Conservation (phyloP, 2,329 filamentous ascomycete genomes). For the Calonectria naviculata region DNA sequence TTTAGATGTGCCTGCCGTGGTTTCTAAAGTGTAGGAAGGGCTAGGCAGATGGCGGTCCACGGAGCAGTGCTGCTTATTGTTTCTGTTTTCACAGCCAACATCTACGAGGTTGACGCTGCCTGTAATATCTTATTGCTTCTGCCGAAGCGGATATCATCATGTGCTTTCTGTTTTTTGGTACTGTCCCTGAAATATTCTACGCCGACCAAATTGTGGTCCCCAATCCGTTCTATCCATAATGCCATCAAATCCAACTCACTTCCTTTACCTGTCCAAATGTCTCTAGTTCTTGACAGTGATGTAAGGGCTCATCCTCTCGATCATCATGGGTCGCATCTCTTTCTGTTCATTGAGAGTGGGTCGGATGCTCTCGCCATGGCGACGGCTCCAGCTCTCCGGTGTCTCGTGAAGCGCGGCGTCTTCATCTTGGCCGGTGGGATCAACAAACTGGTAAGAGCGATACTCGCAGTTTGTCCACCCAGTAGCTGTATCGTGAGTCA, state of each 20-base stretch:
- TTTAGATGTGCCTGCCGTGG: conserved; percentile 33
- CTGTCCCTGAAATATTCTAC: not conserved
- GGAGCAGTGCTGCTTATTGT: not conserved
- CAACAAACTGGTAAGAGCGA: conserved; percentile 73
- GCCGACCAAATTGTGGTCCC: not conserved
- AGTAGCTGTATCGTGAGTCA: conserved; percentile 62
- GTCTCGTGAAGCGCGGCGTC: conserved; percentile 62
- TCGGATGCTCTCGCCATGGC: conserved; percentile 52
- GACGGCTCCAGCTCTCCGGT: conserved; percentile 56
- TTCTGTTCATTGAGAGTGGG: conserved; percentile 59
- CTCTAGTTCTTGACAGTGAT: conserved; percentile 19
- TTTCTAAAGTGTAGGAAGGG: not conserved
- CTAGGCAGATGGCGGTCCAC: not conserved
- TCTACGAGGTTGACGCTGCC: not conserved
- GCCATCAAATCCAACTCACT: not conserved
- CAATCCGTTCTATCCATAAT: not conserved
- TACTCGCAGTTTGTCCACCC: conserved; percentile 81
- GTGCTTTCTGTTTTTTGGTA: conserved; percentile 8
- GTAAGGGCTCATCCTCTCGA: conserved; percentile 49
- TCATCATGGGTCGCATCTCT: conserved; percentile 53
- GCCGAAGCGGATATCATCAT: not conserved
- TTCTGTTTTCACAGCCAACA: not conserved
- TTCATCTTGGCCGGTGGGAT: conserved; percentile 60
- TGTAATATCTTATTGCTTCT: not conserved
- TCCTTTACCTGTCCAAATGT: not conserved